Evolutionary conservation across 805 yeast genomes (phyloP).

Genomic region (Lipomyces starkeyi): DNA sequence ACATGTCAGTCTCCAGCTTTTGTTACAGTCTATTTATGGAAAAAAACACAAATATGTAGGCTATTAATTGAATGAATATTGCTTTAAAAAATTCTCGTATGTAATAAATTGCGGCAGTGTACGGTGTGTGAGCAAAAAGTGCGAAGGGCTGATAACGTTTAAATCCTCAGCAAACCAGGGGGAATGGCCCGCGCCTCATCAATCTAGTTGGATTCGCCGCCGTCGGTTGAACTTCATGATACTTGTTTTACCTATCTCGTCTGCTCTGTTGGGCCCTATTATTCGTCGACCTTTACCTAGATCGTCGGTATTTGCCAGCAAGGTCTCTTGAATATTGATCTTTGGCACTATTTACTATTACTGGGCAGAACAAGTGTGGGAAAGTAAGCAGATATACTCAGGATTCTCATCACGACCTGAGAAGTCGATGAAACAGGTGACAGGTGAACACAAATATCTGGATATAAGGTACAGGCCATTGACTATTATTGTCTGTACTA

Average conservation of each 20-base stretch:
- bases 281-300: neutral
- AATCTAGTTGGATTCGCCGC: neutral
- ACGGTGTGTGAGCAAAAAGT: too few relatives aligned
- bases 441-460: neutral
- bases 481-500: neutral
- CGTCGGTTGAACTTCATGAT: too few relatives aligned
- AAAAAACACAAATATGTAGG: too few relatives aligned
- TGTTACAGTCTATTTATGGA: too few relatives aligned
- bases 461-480: neutral
- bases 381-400: neutral
- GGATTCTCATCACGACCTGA: neutral
- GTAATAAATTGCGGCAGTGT: too few relatives aligned
- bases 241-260: neutral
- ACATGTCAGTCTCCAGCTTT: too few relatives aligned
- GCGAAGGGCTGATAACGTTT: too few relatives aligned
- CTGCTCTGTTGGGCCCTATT: neutral
- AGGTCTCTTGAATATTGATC: neutral
- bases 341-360: neutral
- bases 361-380: neutral
- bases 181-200: too few relatives aligned
- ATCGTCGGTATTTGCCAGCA: neutral
- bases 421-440: neutral
- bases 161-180: too few relatives aligned
- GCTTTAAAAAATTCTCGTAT: too few relatives aligned
- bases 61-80: too few relatives aligned